Evolutionary conservation across 257 asterid genomes (phyloP).

Genomic region (Perilla frutescens): DNA sequence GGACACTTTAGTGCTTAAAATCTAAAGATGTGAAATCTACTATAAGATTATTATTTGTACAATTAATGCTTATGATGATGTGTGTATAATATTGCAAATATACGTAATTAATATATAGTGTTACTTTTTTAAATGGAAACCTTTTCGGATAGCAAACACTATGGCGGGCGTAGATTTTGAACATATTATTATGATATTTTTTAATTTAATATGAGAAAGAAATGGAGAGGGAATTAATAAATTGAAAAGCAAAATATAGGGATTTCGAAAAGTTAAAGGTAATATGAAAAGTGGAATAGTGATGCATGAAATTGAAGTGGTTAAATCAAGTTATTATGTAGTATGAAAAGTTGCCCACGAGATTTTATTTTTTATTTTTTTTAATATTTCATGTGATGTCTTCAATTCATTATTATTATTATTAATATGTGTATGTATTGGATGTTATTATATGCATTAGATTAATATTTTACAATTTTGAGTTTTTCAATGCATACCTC

Average conservation of each 20-base stretch:
- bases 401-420: no score
- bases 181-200: not conserved
- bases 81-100: not conserved
- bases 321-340: constrained; percentile 17
- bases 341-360: not conserved
- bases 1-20: no score
- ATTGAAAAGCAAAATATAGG: not conserved
- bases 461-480: no score
- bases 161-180: not conserved
- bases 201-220: not conserved
- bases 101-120: not conserved
- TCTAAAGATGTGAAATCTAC: no score
- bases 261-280: constrained; percentile 17
- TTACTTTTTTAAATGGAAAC: not conserved
- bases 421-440: no score
- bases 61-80: not conserved
- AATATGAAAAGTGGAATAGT: constrained; percentile 25
- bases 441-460: no score
- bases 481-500: no score
- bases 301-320: constrained; percentile 15
- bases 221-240: not conserved
- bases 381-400: no score
- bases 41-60: no score
- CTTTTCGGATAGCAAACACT: not conserved
- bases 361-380: no score